Percentiles rank a stretch among this genome's conserved stretches.
phyloP scores from a whole-genome alignment of 805 yeast genomes.

The Yamadazyma takamatsuzukensis region DNA sequence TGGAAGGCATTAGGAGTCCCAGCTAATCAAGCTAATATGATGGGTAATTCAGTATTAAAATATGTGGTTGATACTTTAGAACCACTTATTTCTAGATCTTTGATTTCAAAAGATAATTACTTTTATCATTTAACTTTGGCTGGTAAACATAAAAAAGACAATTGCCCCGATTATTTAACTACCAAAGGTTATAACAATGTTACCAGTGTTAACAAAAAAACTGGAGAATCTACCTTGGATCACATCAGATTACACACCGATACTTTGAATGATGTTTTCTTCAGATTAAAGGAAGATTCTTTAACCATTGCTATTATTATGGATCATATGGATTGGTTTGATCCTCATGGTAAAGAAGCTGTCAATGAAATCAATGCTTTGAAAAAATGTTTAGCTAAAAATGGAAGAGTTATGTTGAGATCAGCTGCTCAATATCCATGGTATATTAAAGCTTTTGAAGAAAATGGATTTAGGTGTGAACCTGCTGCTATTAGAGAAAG shows the following conservation, averaged over 20 bases:
- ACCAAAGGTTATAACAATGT: constrained; percentile 53
- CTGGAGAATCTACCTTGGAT: constrained; percentile 51
- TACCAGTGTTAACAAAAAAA: constrained; percentile 23
- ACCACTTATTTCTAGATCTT: constrained; percentile 62
- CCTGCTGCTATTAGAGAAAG: constrained; percentile 66
- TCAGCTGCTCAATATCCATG: constrained; percentile 74
- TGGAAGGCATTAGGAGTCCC: constrained; percentile 94
- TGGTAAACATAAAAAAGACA: constrained; percentile 56
- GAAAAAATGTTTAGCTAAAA: constrained; percentile 55
- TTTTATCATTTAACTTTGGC: constrained; percentile 68
- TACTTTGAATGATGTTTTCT: constrained; percentile 69
- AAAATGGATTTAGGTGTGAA: constrained; percentile 61
- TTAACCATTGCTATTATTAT: constrained; percentile 75
- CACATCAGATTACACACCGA: constrained; percentile 78
- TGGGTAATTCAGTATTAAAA: constrained; percentile 66
- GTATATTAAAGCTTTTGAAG: constrained; percentile 70
- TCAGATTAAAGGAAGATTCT: constrained; percentile 57
- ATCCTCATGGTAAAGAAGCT: constrained; percentile 61
- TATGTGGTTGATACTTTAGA: constrained; percentile 77
- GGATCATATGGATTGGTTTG: constrained; percentile 95
- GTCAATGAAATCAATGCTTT: constrained; percentile 63
- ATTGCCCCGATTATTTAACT: constrained; percentile 77
- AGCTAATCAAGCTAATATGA: constrained; percentile 76
- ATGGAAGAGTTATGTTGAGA: constrained; percentile 74
- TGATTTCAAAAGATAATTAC: constrained; percentile 69